Conservation (phyloP, 768 basidiomycete species). For the Suillus tomentosus region DNA sequence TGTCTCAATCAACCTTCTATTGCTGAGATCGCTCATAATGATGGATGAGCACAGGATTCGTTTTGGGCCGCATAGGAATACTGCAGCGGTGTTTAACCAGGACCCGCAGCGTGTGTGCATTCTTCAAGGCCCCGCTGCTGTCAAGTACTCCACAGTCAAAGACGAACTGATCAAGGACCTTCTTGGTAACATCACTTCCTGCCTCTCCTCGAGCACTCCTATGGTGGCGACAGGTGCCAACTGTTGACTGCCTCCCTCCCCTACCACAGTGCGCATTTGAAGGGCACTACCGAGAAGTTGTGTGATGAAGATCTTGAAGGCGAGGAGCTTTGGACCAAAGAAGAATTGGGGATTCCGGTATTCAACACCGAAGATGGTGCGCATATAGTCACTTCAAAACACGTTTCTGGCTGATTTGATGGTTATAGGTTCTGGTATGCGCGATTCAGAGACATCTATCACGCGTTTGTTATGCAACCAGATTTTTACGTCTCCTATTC, state of each 20-base stretch:
- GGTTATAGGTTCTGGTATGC: conserved; percentile 77
- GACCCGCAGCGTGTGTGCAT: conserved; percentile 98
- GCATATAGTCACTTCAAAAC: conserved; percentile 32
- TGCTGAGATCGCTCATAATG: conserved; percentile 12
- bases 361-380: conserved; percentile 92
- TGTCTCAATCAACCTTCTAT: background rate
- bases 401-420: conserved; percentile 19
- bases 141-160: conserved; percentile 81
- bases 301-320: conserved; percentile 72
- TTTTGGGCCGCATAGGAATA: conserved; percentile 96
- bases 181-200: conserved; percentile 81
- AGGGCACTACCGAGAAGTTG: conserved; percentile 72
- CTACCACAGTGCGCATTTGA: conserved; percentile 90
- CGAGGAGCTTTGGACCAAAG: conserved; percentile 74
- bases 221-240: conserved; percentile 81
- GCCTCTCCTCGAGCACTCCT: conserved; percentile 80
- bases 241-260: conserved; percentile 86
- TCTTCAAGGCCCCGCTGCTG: conserved; percentile 95
- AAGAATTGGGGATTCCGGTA: conserved; percentile 79
- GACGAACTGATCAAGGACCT: conserved; percentile 95
- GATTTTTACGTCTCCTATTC: conserved; percentile 88
- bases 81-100: conserved; percentile 98
- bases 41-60: conserved; percentile 64
- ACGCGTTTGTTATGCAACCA: conserved; percentile 90
- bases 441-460: conserved; percentile 65